Base-by-base conservation (phyloP, 2,329 filamentous ascomycete genomes). In the Clonostachys chloroleuca region DNA sequence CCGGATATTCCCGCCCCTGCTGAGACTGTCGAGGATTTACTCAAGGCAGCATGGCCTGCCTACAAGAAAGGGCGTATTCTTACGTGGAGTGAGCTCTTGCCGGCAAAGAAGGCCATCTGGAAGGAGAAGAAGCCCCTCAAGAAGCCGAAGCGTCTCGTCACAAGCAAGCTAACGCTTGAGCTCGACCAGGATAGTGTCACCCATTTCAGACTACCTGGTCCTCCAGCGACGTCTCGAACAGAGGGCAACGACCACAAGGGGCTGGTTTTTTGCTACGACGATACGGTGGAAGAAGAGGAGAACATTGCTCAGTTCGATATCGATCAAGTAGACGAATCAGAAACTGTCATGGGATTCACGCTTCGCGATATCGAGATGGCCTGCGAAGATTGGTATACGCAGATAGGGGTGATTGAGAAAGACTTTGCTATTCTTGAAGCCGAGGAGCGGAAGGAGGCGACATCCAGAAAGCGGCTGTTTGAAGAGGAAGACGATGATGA, bases 81-180 rank as follows among this genome's bases (percentile, higher is more conserved):
- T 30, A 82, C 84, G 40, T 96, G 92, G 72, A 87, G 89, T 57
- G 84, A 91, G 50, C 74, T 97, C 6, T 81, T 99, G 35, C 89
- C 89, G 4, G 84, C 87, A 6, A 91, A 92, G 63, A 84, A 84
- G 55, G 87, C 90, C 2, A 77, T 83, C 47, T 92, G 88, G 66
- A 78, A 87, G 51, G 85, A 87, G 48, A 94, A 96, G 66, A 81
- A 83, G 37, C 90, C 92, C 0, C 54, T 76, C 2, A 95, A 91
- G 65, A 84, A 84, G 39, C 89, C 91, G 1, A 94, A 92, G 65
- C 77, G 89, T 14, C 76, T 97, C 5, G 79, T 91, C 6, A 90
- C 91, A 0, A 92, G 87, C 17, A 99, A 99, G 66, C 77, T 96
- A 48, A 91, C 83, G 51, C 75, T 99, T 13, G 94, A 99, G 51